Evolutionary conservation across 2,329 filamentous ascomycete genomes (phyloP).

Genomic region (Rosellinia necatrix): DNA sequence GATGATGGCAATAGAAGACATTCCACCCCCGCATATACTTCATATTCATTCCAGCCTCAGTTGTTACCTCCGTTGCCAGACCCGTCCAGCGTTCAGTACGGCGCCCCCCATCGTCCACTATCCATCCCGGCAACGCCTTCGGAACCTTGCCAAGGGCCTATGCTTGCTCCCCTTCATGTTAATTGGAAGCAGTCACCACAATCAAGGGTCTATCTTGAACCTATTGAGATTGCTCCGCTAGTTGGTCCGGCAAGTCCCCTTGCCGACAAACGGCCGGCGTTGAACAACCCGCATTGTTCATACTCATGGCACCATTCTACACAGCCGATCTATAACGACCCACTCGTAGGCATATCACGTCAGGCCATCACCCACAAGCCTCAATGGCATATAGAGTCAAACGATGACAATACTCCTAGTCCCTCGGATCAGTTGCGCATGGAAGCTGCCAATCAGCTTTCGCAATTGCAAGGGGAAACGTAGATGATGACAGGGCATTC

Average conservation of each 20-base stretch:
- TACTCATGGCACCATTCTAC: conserved; percentile 32
- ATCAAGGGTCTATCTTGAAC: conserved; percentile 30
- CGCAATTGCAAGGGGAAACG: conserved; percentile 16
- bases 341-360: conserved; percentile 35
- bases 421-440: conserved; percentile 40
- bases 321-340: conserved; percentile 38
- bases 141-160: conserved; percentile 17
- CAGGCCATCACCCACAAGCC: conserved; percentile 24
- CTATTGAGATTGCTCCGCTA: conserved; percentile 36
- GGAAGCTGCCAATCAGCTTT: conserved; percentile 36
- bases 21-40: conserved; percentile 3
- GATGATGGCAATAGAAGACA: conserved; percentile 50
- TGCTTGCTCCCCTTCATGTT: conserved; percentile 34
- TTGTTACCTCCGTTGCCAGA: conserved; percentile 6
- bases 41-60: conserved; percentile 11
- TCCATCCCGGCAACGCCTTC: conserved; percentile 1
- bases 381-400: conserved; percentile 11
- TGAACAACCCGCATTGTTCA: conserved; percentile 22
- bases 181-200: conserved; percentile 33
- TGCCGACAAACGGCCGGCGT: conserved; percentile 27
- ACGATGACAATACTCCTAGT: conserved; percentile 38
- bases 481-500: neutral
- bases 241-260: conserved; percentile 39
- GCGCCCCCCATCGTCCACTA: conserved; percentile 1
- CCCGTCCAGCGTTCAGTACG: neutral